Conservation (phyloP, 768 basidiomycete species). For the Mycena capillaripes region DNA sequence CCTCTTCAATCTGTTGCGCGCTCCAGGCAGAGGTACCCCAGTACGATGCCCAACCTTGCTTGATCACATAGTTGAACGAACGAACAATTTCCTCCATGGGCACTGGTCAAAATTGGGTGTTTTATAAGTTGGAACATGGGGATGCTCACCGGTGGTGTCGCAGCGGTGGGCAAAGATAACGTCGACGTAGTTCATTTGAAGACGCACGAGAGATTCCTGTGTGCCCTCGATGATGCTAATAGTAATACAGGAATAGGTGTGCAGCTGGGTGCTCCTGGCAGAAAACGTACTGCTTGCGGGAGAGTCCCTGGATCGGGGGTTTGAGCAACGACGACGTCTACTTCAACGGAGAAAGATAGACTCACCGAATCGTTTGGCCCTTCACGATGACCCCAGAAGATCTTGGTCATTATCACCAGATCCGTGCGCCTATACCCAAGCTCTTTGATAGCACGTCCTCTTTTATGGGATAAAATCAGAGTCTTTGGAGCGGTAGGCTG, state of each 20-base stretch:
- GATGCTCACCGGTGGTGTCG: conserved; percentile 62
- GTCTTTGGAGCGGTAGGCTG: background rate
- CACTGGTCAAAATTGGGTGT: conserved; percentile 45
- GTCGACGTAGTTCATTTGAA: conserved; percentile 83
- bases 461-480: conserved; percentile 42
- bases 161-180: conserved; percentile 80
- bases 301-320: conserved; percentile 69
- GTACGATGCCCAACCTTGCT: conserved; percentile 79
- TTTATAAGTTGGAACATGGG: background rate
- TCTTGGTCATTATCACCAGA: conserved; percentile 82
- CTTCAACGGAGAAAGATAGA: too few species aligned
- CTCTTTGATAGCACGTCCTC: conserved; percentile 83
- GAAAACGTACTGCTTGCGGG: conserved; percentile 71
- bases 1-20: conserved; percentile 77
- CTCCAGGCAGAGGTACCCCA: conserved; percentile 89
- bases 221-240: conserved; percentile 81
- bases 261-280: too few species aligned
- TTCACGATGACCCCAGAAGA: conserved; percentile 79
- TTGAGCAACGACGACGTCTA: too few species aligned
- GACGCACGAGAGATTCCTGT: conserved; percentile 73
- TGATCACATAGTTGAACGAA: conserved; percentile 85
- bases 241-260: background rate
- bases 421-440: conserved; percentile 75
- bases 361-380: conserved; percentile 77
- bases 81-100: conserved; percentile 86